Base-by-base conservation (phyloP, 768 basidiomycete species). In the Tylopilus felleus region DNA sequence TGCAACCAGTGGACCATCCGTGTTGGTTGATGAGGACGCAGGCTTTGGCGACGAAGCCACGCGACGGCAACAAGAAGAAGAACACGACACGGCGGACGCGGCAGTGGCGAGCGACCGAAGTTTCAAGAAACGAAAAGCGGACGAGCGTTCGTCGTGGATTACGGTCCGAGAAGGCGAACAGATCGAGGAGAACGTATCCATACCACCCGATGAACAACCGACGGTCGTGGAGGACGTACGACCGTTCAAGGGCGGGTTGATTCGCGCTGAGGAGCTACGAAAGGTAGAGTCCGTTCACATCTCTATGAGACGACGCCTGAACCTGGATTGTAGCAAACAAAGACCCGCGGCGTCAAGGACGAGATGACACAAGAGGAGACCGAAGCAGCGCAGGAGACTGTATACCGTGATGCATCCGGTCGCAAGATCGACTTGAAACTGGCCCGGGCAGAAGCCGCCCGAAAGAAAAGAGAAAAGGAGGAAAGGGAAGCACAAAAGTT, bases 371-470 rank as follows among this genome's bases (percentile, higher is more conserved):
- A 25, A 33, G 65, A 70, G 22, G 83, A 84, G 60, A 74, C 77
- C 51, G 81, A 81, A 8, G 78, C 79, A 8, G 85, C 86, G 5
- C 85, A 92, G 66, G 91, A 93, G 69, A 99, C 97, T 1, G 83
- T 99, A 13, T 97, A 99, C 71, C 92, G 97, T 65, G 96, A 98
- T 69, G 76, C 86, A 16, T 79, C 81, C 17, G 97, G 97, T 33
- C 81, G 86, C 65, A 89, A 88, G 75, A 89, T 98, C 47, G 94
- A 98, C 62, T 82, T 89, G 48, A 92, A 90, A 66, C 81, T 87
- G 1, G 88, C 86, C 27, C 81, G 80, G 52, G 95, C 91, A 14
- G 94, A 95, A 64, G 91, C 92, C 28, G 88, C 88, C 40, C 76
- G 85, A 59, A 68, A 80, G 70, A 93, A 93, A 64, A 79, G 91